A percentile compares a stretch with the other conserved stretches of the same genome.
Conservation (phyloP, 805 yeast species). For the Diddensiella caesifluorescens region DNA sequence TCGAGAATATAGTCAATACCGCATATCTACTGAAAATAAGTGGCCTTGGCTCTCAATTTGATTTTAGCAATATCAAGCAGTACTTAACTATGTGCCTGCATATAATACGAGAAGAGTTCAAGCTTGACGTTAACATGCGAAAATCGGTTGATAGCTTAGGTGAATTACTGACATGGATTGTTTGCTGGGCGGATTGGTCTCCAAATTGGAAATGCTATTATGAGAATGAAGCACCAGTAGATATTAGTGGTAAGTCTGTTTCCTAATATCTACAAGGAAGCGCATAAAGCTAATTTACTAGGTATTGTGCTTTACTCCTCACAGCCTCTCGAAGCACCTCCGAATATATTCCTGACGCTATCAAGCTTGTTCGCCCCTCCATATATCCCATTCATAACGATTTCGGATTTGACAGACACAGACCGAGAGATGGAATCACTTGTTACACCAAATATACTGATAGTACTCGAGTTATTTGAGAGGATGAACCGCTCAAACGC, state of each 20-base stretch:
- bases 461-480: conserved; percentile 14
- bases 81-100: conserved; percentile 66
- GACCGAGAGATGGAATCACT: conserved; percentile 7
- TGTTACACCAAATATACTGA: conserved; percentile 13
- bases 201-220: conserved; percentile 54
- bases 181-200: conserved; percentile 72
- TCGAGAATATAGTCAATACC: neutral
- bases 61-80: conserved; percentile 35
- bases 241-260: conserved; percentile 26
- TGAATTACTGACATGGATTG: conserved; percentile 52
- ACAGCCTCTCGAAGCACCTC: conserved; percentile 52
- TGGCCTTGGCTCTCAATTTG: conserved; percentile 21
- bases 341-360: conserved; percentile 53
- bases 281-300: conserved; percentile 4
- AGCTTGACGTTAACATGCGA: conserved; percentile 47
- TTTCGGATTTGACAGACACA: conserved; percentile 13
- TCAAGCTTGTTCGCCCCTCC: conserved; percentile 41
- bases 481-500: conserved; percentile 41
- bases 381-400: conserved; percentile 26
- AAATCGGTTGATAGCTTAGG: conserved; percentile 41
- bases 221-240: conserved; percentile 8
- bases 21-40: conserved; percentile 5
- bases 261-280: neutral
- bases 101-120: conserved; percentile 67
- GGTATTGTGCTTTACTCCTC: conserved; percentile 20